phyloP scores from a whole-genome alignment of 1,139 yeast species.

The Kodamaea alishanica region DNA sequence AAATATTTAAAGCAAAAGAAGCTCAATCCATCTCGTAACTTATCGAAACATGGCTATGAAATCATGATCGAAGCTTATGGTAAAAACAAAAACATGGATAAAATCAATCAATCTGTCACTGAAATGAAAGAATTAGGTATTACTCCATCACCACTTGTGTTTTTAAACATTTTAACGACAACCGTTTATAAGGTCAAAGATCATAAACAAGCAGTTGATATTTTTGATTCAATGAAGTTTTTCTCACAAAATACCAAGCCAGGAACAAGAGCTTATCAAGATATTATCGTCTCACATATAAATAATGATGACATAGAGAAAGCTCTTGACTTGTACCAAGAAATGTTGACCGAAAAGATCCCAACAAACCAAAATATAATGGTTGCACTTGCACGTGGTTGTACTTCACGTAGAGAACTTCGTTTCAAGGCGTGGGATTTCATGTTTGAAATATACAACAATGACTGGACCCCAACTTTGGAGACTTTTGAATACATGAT shows the following conservation, averaged over 20 bases:
- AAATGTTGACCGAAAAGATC: conserved; percentile 45
- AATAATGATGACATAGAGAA: conserved; percentile 61
- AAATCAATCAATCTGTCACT: conserved; percentile 35
- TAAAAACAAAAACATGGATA: conserved; percentile 27
- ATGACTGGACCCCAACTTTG: conserved; percentile 47
- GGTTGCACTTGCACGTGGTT: conserved; percentile 69
- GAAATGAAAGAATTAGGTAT: conserved; percentile 51
- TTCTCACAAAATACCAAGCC: conserved; percentile 64
- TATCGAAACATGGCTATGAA: conserved; percentile 30
- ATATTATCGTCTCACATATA: conserved; percentile 65
- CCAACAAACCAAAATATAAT: conserved; percentile 46
- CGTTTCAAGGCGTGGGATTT: conserved; percentile 71
- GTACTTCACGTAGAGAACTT: conserved; percentile 51
- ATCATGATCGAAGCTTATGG: conserved; percentile 42
- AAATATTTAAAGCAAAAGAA: conserved; percentile 12
- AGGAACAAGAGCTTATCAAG: conserved; percentile 61
- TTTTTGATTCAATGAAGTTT: conserved; percentile 86
- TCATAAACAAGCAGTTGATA: conserved; percentile 60
- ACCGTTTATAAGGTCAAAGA: conserved; percentile 54
- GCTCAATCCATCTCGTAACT: conserved; percentile 9
- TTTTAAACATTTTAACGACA: conserved; percentile 63
- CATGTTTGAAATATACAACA: conserved; percentile 60
- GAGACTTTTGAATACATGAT: conserved; percentile 65
- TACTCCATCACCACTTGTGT: conserved; percentile 54
- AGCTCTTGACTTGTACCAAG: conserved; percentile 73